These are phyloP conservation scores for Auricularia auricula-judae DNA, from an alignment of 768 basidiomycete genomes.

Conservation along the genomic window DNA sequence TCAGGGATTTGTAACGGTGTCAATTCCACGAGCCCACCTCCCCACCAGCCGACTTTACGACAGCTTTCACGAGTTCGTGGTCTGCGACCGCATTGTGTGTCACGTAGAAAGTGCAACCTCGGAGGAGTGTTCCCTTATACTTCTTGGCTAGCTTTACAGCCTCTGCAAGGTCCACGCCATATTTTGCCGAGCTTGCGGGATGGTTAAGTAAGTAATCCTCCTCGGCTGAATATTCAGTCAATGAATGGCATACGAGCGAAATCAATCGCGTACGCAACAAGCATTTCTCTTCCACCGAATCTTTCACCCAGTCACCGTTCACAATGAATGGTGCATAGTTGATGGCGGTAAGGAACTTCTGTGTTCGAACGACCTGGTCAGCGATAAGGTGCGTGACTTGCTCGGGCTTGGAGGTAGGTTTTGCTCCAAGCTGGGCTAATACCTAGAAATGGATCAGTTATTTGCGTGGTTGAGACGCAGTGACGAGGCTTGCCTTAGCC, in stretches of 20 bases:
- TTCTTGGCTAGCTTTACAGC: slow-evolving; percentile 49
- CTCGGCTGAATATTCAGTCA: slow-evolving; percentile 38
- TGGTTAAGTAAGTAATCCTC: slow-evolving; percentile 50
- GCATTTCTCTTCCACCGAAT: slow-evolving; percentile 41
- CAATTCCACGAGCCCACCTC: slow-evolving; percentile 32
- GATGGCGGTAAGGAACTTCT: slow-evolving; percentile 79
- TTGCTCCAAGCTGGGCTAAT: slow-evolving; percentile 55
- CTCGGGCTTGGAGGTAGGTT: slow-evolving; percentile 42
- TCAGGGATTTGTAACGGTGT: slow-evolving; percentile 26
- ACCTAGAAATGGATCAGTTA: slow-evolving; percentile 27
- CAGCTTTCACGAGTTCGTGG: slow-evolving; percentile 43
- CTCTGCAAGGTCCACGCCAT: slow-evolving; percentile 50
- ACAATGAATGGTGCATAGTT: slow-evolving; percentile 52
- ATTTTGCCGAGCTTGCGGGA: slow-evolving; percentile 49
- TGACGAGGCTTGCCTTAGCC: slow-evolving; percentile 36
- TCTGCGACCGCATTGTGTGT: slow-evolving; percentile 56
- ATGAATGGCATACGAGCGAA: not conserved
- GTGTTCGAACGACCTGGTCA: slow-evolving; percentile 61
- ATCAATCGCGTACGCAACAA: slow-evolving; percentile 47
- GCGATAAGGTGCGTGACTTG: slow-evolving; percentile 78
- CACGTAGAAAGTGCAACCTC: slow-evolving; percentile 60
- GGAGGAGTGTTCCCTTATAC: slow-evolving; percentile 44
- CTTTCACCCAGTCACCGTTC: slow-evolving; percentile 54
- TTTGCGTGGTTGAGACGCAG: not conserved
- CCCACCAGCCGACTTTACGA: slow-evolving; percentile 62